These are phyloP conservation scores for Colletotrichum chrysophilum DNA, from an alignment of 2,329 filamentous ascomycete genomes.

Conservation along the genomic window DNA sequence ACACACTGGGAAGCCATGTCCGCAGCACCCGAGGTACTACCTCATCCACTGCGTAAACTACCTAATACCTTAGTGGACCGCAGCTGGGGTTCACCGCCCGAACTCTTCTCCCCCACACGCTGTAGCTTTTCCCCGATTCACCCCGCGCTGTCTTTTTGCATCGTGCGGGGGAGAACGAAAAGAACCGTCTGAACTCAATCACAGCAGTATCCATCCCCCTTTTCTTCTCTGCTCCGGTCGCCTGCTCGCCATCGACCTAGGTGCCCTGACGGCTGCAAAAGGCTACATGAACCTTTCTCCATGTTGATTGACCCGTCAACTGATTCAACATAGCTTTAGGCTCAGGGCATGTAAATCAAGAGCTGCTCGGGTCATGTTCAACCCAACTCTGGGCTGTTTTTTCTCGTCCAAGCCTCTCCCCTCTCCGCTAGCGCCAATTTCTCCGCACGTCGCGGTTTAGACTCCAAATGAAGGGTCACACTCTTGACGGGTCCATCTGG, in stretches of 20 bases:
- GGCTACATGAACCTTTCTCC: background rate
- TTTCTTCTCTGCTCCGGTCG: background rate
- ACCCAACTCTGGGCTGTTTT: background rate
- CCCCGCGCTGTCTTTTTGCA: background rate
- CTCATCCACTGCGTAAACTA: no score
- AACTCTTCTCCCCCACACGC: background rate
- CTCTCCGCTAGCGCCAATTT: background rate
- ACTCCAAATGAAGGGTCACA: conserved; percentile 11
- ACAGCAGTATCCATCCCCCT: background rate
- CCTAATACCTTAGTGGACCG: background rate
- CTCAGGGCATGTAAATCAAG: background rate
- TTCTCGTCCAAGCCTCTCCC: background rate
- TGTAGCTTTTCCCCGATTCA: background rate
- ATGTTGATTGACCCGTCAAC: background rate
- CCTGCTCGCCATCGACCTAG: background rate
- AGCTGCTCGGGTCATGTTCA: background rate
- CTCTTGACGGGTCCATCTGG: background rate
- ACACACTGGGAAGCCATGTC: background rate
- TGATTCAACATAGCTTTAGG: background rate
- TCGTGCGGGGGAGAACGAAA: conserved; percentile 2
- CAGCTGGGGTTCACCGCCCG: background rate
- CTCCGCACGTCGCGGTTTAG: conserved; percentile 6
- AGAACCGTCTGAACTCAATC: background rate
- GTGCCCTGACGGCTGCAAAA: background rate
- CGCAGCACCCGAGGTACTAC: background rate